Conservation (phyloP, 495 filamentous ascomycete species). For the Clavariopsis aquatica region DNA sequence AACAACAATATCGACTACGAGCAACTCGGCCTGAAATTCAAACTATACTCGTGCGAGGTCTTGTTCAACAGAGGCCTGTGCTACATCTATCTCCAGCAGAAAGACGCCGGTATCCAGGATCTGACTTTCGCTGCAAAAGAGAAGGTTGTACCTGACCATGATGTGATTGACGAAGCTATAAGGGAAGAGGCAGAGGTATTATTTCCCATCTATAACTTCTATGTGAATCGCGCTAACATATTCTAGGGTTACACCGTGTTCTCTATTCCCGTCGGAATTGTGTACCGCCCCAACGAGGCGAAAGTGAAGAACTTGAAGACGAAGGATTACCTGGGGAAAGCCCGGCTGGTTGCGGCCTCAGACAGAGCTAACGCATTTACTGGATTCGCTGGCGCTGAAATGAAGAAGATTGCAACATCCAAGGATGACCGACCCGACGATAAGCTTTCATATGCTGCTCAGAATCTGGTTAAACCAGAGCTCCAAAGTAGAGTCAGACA, state of each 20-base stretch:
- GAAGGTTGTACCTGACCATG: constrained; percentile 91
- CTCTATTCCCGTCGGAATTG: constrained; percentile 92
- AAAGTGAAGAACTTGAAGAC: constrained; percentile 98
- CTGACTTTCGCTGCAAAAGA: constrained; percentile 91
- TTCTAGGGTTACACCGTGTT: constrained; percentile 94
- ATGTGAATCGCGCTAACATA: constrained; percentile 11
- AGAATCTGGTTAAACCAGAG: constrained; percentile 84
- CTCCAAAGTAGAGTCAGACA: constrained; percentile 73
- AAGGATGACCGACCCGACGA: constrained; percentile 75
- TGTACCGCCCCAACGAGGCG: constrained; percentile 94
- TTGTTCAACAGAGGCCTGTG: constrained; percentile 97
- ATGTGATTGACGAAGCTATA: constrained; percentile 97
- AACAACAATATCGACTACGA: constrained; percentile 99
- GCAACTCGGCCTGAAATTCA: constrained; percentile 93
- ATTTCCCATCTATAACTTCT: neutral
- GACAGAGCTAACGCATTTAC: constrained; percentile 75
- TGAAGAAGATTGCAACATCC: constrained; percentile 60
- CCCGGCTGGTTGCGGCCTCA: constrained; percentile 87
- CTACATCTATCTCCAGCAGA: constrained; percentile 94
- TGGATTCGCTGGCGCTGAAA: constrained; percentile 72
- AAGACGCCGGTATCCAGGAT: constrained; percentile 86
- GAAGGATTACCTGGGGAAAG: constrained; percentile 96
- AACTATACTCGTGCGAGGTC: constrained; percentile 95
- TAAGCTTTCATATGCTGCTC: constrained; percentile 83
- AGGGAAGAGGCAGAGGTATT: constrained; percentile 84